Base-by-base conservation (phyloP, 805 yeast genomes). In the Kodamaea leandrae region DNA sequence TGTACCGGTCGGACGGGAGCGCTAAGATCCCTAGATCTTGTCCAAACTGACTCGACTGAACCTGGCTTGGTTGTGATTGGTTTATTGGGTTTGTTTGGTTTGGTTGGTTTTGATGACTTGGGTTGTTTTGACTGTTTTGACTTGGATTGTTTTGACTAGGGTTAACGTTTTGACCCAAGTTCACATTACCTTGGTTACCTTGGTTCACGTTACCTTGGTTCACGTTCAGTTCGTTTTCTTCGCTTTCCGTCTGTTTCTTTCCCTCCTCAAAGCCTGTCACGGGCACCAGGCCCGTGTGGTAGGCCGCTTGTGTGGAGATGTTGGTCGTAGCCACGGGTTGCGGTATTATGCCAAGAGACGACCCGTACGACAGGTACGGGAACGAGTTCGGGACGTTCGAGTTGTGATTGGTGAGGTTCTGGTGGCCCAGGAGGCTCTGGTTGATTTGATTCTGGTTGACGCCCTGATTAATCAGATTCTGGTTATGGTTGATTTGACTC, bases 301-400 rank as follows among this genome's bases (percentile, higher is more conserved):
- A 39, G 19, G 74, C 77, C 17, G 66, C 55, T 49, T 76, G 81
- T 51, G 67, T 72, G 12, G 78, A 69, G 21, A 78, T 63, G 47
- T 39, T 64, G 44, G 84, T 78, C 2, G 84, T 78, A 7, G 84
- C 78, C 8, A 69, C 67, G 5, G 78, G 68, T 15, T 63, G 64
- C 12, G 66, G 61, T 29, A 44, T 33, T 17, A 47, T 41, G 18
- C 50, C 50, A n/a, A n/a, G n/a, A n/a, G n/a, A n/a, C n/a, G n/a
- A n/a, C n/a, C n/a, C n/a, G n/a, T n/a, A n/a, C n/a, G n/a, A n/a
- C n/a, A n/a, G n/a, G n/a, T n/a, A n/a, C n/a, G n/a, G n/a, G 37
- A 16, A 25, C 10, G 30, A 16, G 29, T 27, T 30, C 19, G 26
- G 34, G 10, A 28, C 25, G 26, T 33, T 28, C 20, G 28, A 21